A percentile compares a stretch with the other conserved stretches of the same genome.
Evolutionary conservation across 768 basidiomycete species (phyloP).

Genomic region (Tricholomella constricta): DNA sequence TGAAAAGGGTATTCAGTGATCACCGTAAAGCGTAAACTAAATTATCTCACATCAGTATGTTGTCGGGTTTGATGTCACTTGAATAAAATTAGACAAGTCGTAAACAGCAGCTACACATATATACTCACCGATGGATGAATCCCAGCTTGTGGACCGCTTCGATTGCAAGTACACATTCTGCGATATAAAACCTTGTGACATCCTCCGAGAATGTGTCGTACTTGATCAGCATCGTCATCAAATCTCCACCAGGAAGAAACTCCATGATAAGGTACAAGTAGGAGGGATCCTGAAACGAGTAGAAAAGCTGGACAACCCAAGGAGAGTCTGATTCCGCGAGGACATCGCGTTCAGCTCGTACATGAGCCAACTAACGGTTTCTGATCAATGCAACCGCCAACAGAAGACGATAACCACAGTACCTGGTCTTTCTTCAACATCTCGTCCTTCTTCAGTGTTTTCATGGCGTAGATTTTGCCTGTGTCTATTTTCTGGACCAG

Average conservation of each 20-base stretch:
- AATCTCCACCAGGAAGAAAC: conserved; percentile 95
- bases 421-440: conserved; percentile 99
- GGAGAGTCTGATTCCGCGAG: conserved; percentile 92
- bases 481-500: conserved; percentile 97
- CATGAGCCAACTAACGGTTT: conserved; percentile 81
- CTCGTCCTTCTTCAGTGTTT: conserved; percentile 93
- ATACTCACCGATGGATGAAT: conserved; percentile 89
- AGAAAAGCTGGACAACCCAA: conserved; percentile 97
- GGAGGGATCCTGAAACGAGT: conserved; percentile 95
- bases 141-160: conserved; percentile 97
- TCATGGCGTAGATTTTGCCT: conserved; percentile 99
- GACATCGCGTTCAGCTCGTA: conserved; percentile 96
- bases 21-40: conserved; percentile 34
- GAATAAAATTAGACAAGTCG: conserved; percentile 2
- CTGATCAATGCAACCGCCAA: background rate
- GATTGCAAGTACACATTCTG: conserved; percentile 97
- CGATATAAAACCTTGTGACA: conserved; percentile 97
- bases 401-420: conserved; percentile 7
- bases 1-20: conserved; percentile 3
- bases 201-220: conserved; percentile 99
- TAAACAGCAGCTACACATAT: background rate
- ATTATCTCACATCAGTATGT: conserved; percentile 60
- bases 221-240: conserved; percentile 99
- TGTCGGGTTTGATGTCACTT: conserved; percentile 99
- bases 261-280: conserved; percentile 99